Evolutionary conservation across 2,329 filamentous ascomycete species (phyloP).

Genomic region (Capronia coronata): DNA sequence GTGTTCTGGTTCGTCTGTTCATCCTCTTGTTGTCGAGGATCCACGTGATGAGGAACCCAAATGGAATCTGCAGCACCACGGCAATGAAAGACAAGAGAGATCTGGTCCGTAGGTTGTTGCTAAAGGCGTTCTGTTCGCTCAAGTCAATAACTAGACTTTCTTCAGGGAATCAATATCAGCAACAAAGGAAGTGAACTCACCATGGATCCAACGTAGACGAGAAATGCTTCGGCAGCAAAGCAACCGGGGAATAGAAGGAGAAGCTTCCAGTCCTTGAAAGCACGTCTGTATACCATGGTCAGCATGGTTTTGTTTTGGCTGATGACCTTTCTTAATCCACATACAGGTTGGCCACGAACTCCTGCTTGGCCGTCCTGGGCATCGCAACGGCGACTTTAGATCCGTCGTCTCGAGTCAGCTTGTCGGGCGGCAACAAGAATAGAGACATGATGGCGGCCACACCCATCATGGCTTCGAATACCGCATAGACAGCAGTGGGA

Average conservation of each 20-base stretch:
- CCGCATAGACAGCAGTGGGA: conserved; percentile 8
- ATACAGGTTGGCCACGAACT: conserved; percentile 31
- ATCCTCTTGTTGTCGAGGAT: conserved; percentile 13
- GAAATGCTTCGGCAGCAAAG: no score
- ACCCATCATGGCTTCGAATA: conserved; percentile 8
- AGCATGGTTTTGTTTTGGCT: no score
- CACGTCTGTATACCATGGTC: no score
- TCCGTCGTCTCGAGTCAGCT: conserved; percentile 16
- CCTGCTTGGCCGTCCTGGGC: conserved; percentile 28
- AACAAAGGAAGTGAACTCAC: no score
- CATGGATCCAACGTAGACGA: no score
- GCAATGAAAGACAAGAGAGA: conserved; percentile 32
- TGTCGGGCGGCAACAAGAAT: conserved; percentile 4
- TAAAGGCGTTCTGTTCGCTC: conserved; percentile 32
- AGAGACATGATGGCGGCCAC: conserved; percentile 6
- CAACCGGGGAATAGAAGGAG: no score
- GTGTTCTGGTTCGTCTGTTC: conserved; percentile 1
- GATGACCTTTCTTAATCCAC: no score
- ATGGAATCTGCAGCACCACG: conserved; percentile 32
- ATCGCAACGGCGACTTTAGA: conserved; percentile 30
- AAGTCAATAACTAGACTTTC: no score
- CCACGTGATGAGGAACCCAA: conserved; percentile 24
- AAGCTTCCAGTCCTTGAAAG: conserved; percentile 30
- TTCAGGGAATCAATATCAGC: no score
- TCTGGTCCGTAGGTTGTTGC: conserved; percentile 29